Conservation (phyloP, 192 early-diverging fungal species). For the Coemansia asiatica region DNA sequence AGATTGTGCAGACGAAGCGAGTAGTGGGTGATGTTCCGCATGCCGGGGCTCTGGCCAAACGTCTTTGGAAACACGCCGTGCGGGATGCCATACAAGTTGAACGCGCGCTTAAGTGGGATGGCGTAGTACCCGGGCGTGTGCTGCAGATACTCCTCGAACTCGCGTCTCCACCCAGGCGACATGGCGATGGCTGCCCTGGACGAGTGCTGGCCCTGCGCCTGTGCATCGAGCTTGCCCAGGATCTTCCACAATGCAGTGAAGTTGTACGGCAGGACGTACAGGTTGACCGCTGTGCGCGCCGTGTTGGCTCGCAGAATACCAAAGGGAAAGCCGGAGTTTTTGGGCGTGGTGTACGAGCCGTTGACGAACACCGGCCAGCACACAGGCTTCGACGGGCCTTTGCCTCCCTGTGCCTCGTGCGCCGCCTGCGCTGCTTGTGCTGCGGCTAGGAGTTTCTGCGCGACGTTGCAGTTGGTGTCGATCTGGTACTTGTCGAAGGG, state of each 20-base stretch:
- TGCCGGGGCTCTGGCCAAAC: conserved; percentile 47
- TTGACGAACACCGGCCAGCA: conserved; percentile 62
- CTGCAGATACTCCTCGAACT: conserved; percentile 63
- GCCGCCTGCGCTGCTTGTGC: conserved; percentile 47
- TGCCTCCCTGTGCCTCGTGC: conserved; percentile 39
- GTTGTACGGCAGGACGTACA: conserved; percentile 80
- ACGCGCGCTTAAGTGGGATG: conserved; percentile 56
- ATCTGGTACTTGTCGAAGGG: conserved; percentile 76
- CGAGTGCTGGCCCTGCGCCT: conserved; percentile 28
- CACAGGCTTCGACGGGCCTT: conserved; percentile 59
- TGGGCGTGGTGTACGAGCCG: conserved; percentile 59
- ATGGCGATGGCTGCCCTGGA: conserved; percentile 27
- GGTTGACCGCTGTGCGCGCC: conserved; percentile 64
- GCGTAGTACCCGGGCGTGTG: conserved; percentile 66
- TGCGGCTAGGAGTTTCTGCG: conserved; percentile 61
- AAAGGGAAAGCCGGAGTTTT: conserved; percentile 67
- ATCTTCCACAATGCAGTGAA: conserved; percentile 73
- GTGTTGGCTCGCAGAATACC: conserved; percentile 72
- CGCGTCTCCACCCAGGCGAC: conserved; percentile 55
- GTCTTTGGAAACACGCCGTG: conserved; percentile 44
- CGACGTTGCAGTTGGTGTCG: conserved; percentile 58
- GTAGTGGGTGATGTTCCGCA: conserved; percentile 45
- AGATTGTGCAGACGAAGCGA: conserved; percentile 23
- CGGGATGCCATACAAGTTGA: conserved; percentile 48
- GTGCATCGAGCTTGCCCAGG: conserved; percentile 55